Conservation (phyloP, 2,329 filamentous ascomycete genomes). For the Aspergillus ruber region DNA sequence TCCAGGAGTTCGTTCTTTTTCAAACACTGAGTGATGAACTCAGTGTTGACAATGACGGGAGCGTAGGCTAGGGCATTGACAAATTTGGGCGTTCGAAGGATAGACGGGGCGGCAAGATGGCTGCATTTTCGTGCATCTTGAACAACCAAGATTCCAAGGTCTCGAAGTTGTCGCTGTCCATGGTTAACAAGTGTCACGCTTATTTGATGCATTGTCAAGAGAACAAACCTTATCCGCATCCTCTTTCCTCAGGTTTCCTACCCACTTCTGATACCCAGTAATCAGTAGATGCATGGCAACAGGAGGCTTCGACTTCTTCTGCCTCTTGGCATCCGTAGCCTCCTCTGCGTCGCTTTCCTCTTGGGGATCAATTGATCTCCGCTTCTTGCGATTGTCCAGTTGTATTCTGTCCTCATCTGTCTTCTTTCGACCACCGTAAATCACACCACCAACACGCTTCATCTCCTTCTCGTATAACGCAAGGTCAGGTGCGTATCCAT, state of each 20-base stretch:
- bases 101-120: conserved; percentile 77
- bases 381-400: conserved; percentile 34
- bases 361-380: conserved; percentile 40
- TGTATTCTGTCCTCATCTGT: conserved; percentile 35
- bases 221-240: conserved; percentile 68
- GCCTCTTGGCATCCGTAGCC: conserved; percentile 55
- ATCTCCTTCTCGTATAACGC: conserved; percentile 87
- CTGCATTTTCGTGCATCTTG: conserved; percentile 70
- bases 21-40: conserved; percentile 73
- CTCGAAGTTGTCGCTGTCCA: conserved; percentile 66
- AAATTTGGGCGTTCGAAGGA: conserved; percentile 91
- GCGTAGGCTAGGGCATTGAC: conserved; percentile 78
- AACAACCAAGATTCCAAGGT: conserved; percentile 74
- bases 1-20: conserved; percentile 60
- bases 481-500: conserved; percentile 75
- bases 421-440: conserved; percentile 51
- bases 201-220: background rate
- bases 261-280: conserved; percentile 80
- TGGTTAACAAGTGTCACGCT: conserved; percentile 7
- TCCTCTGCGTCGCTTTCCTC: conserved; percentile 48
- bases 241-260: conserved; percentile 65
- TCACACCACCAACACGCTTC: conserved; percentile 66
- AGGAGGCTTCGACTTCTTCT: conserved; percentile 56
- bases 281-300: conserved; percentile 71
- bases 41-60: conserved; percentile 67